Evolutionary conservation across 2,329 filamentous ascomycete species (phyloP).

Genomic region (Calonectria hongkongensis): DNA sequence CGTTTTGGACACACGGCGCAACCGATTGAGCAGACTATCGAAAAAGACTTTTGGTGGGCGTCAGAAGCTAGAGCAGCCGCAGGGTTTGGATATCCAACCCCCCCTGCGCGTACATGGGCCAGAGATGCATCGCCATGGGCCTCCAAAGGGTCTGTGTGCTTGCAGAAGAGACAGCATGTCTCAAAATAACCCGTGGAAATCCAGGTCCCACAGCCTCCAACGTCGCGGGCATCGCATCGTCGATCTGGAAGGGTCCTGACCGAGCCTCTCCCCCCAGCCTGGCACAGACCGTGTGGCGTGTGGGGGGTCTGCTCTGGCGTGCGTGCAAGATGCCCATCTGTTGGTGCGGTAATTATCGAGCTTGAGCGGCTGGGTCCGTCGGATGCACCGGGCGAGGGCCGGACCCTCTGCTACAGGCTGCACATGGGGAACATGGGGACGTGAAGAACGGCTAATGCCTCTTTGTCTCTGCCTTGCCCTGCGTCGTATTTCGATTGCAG

Average conservation of each 20-base stretch:
- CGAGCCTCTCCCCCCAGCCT: background rate
- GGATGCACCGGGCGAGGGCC: slow-evolving; percentile 22
- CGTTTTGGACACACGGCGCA: background rate
- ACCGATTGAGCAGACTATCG: slow-evolving; percentile 11
- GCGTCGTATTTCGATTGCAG: slow-evolving; percentile 17
- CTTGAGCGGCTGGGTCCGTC: slow-evolving; percentile 11
- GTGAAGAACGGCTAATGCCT: background rate
- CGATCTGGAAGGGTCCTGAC: background rate
- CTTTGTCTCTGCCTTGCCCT: slow-evolving; percentile 1
- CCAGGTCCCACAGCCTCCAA: background rate
- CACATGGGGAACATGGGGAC: slow-evolving; percentile 2
- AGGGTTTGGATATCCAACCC: background rate
- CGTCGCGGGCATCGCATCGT: slow-evolving; percentile 4
- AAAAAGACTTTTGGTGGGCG: slow-evolving; percentile 21
- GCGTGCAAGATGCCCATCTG: background rate
- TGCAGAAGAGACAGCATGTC: background rate
- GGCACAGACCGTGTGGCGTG: slow-evolving; percentile 11
- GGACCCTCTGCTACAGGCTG: background rate
- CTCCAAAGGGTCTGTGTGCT: slow-evolving; percentile 6
- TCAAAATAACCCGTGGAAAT: slow-evolving; percentile 7
- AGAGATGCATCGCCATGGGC: background rate
- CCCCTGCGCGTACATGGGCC: slow-evolving; percentile 2
- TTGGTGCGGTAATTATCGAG: slow-evolving; percentile 19
- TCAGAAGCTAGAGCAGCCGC: slow-evolving; percentile 1
- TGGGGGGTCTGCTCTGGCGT: background rate